phyloP scores from a whole-genome alignment of 1,284 basidiomycete genomes.

The Anthracocystis walkeri region DNA sequence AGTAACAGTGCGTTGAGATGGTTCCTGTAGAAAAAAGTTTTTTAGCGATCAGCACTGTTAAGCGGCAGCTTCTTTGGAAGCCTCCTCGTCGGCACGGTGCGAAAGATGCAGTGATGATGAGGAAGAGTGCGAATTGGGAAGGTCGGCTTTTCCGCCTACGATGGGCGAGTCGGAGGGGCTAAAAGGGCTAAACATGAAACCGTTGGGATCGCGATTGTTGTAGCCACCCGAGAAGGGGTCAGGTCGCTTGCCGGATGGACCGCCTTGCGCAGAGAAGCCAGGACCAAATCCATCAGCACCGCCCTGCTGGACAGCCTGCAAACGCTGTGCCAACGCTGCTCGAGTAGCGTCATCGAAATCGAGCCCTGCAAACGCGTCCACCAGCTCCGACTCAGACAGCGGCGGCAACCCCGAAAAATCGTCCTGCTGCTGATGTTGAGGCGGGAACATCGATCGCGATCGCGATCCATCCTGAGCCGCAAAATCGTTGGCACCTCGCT shows the following conservation, averaged over 20 bases:
- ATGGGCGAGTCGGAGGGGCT: slow-evolving; percentile 54
- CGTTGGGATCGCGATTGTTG: slow-evolving; percentile 47
- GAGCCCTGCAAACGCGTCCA: slow-evolving; percentile 36
- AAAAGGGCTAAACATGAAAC: slow-evolving; percentile 57
- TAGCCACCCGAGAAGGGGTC: slow-evolving; percentile 31
- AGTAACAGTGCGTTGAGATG: neutral
- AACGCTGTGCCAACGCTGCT: slow-evolving; percentile 20
- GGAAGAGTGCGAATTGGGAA: slow-evolving; percentile 25
- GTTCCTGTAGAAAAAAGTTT: neutral
- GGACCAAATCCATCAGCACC: slow-evolving; percentile 8
- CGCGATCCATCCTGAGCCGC: slow-evolving; percentile 11
- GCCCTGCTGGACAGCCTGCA: slow-evolving; percentile 24
- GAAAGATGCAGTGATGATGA: slow-evolving; percentile 29
- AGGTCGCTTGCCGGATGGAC: slow-evolving; percentile 1
- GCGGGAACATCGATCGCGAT: slow-evolving; percentile 9
- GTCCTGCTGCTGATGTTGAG: slow-evolving; percentile 25
- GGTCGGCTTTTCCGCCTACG: slow-evolving; percentile 42
- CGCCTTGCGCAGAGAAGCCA: neutral
- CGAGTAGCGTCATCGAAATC: slow-evolving; percentile 40
- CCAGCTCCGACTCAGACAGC: slow-evolving; percentile 36
- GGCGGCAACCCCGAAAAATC: slow-evolving; percentile 11
- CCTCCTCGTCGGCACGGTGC: slow-evolving; percentile 23
- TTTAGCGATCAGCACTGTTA: slow-evolving; percentile 14
- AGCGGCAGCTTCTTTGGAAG: slow-evolving; percentile 2
- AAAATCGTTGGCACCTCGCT: slow-evolving; percentile 4